Evolutionary conservation across 1,139 yeast species (phyloP), one percentile per base, ranked within the genome.

Genomic region (Sporopachydermia cereana): DNA sequence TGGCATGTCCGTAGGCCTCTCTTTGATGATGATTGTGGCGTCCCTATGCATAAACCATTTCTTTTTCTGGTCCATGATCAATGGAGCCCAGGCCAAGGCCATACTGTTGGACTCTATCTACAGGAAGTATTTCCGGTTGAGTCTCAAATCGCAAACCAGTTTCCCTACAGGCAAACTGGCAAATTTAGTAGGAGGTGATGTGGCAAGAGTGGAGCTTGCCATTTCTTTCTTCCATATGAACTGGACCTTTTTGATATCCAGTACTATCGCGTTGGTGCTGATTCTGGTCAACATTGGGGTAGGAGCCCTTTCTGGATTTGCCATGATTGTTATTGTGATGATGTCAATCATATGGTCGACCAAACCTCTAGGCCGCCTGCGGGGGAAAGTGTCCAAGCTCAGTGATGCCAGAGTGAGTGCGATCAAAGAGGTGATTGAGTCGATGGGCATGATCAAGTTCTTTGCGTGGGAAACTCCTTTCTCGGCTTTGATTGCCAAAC

Each of bases 141-240:
- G 76, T 50, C 73, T 77, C n/a, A 68, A 69, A 47, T 74, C 91
- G 2, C 71, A 74, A 46, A 74, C 75, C 53, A 65, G 69, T 48
- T 84, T 63, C 57, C 76, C 93, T 0, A 68, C 75, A 22, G 84
- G 93, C 48, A 75, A 73, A 50, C 71, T 86, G 47, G 84, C 94
- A 1, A 79, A 84, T 14, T 62, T 84, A 57, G 72, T 85, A 62
- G 81, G 91, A 14, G 79, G 93, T 1, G 95, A 85, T 58, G 69
- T 86, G 47, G 76, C 89, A 24, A 74, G 95, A 56, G 72, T 86
- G 36, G 95, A 85, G 57, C 74, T 84, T 56, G 91, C 93, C 3
- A 59, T 78, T 29, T 76, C 79, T 5, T 82, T 81, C 62, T 81
- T 79, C 53, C 85, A 88, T 2, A 75, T 78, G 56, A 62, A 78